Evolutionary conservation across 305 asterid species (phyloP), one percentile per base, ranked within the genome.

Genomic region (Fraxinus sp.): DNA sequence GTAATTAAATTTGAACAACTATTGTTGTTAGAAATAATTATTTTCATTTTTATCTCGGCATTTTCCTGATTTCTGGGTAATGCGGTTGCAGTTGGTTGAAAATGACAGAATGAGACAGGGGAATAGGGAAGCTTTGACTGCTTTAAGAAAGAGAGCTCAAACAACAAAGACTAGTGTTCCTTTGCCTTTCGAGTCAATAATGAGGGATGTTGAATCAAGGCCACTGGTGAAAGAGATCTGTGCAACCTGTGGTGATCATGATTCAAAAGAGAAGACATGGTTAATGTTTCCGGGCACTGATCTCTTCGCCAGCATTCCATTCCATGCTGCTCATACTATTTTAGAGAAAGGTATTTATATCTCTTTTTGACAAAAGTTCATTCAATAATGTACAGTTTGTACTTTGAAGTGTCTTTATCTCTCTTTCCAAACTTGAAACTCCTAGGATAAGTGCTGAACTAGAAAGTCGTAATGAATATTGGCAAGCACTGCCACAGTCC

Each of bases 281-380:
- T 83, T 95, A 78, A 93, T 93, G 94, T 93, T 92, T 80, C 95
- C 95, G 0, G 98, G 98, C 77, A 90, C 94, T 55, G 94, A 93
- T 83, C 73, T 92, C 33, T 92, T 95, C 86, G 93, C 90, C 1
- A 87, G 87, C 28, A 66, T 92, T 77, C 98, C 98, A 1, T 95
- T 94, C 86, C 99, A 95, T 89, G 97, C 99, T 86, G 94, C 95
- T 80, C 98, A 95, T 89, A 90, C 94, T 79, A 92, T 95, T 87
- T 87, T 95, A 85, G 98, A 95, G 86, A 87, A 88, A 89, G 97
- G 98, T 94, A 80, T 52, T 9, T 68, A 11, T 22, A 20, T 71
- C 55, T 59, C 26, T 36, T 39, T 81, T 49, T 14, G n/a, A 30
- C 39, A 39, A 16, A 24, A 35, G 35, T 46, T 73, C 46, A 74